Base-by-base conservation (phyloP, 768 basidiomycete species). In the Mrakia blollopis region DNA sequence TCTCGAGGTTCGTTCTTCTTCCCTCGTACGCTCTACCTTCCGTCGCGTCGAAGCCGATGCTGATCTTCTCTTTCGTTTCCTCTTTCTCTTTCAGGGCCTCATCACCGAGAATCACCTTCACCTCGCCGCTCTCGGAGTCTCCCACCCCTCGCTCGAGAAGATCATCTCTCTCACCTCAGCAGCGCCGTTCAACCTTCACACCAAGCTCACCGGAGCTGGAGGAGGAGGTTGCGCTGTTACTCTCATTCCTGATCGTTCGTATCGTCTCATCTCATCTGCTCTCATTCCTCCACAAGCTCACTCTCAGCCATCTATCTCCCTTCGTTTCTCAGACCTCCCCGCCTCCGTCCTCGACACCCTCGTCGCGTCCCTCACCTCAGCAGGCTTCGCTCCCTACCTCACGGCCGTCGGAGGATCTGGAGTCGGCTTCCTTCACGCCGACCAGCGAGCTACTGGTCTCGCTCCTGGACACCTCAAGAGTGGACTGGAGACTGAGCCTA, bases 181-280 rank as follows among this genome's bases (percentile, higher is more conserved):
- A 14, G 81, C 85, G 78, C 90, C 90, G 11, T 91, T 90, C 84
- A 84, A 85, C 14, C 86, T 98, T 68, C 80, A 94, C 94, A n/a
- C 82, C 80, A 97, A 98, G 85, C 85, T 99, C 75, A 99, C 97
- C 10, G 97, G 97, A 60, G 96, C 97, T 11, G 97, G 97, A 41
- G 97, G 97, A 57, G 97, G 97, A 35, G 97, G 97, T n/a, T 98
- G 97, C 82, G 91, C 94, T 7, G 93, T 98, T 41, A 96, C 95
- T 18, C 88, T 98, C 50, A 87, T 99, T 72, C 97, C 97, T 72
- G 94, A 98, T 85, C 89, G 96, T 95, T 80, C 79, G 90, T 85
- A 47, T 52, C 65, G 2, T 4, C 21, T 21, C 47, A 2, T 32
- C 28, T 21, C 39, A 8, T 68, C 50, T 9, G 44, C 37, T 37